Conservation (phyloP, 192 early-diverging fungal species). For the Coemansia sp. region DNA sequence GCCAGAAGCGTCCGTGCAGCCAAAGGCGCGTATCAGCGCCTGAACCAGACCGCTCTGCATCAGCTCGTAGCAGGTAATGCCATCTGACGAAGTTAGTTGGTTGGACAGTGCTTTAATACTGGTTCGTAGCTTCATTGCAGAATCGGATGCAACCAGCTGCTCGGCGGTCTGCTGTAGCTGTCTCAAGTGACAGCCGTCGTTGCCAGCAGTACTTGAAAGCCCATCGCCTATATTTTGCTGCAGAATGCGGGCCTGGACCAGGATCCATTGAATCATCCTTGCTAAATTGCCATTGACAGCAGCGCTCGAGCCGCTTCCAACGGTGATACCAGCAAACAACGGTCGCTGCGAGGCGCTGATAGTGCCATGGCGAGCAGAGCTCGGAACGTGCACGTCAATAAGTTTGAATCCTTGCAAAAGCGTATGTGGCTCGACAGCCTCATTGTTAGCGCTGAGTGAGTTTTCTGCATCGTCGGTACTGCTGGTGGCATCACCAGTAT, state of each 20-base stretch:
- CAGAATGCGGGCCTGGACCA: slow-evolving; percentile 16
- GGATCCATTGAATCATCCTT: slow-evolving; percentile 6
- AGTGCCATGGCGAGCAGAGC: not conserved
- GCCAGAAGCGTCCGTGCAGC: not conserved
- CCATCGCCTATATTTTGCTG: not conserved
- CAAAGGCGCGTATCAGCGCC: slow-evolving; percentile 19
- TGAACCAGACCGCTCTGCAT: slow-evolving; percentile 72
- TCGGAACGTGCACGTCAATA: slow-evolving; percentile 7
- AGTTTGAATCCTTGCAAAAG: slow-evolving; percentile 14
- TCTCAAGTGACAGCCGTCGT: not conserved
- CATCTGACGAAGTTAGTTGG: slow-evolving; percentile 18
- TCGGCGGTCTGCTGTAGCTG: slow-evolving; percentile 10
- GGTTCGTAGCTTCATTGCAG: not conserved
- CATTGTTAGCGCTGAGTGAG: not conserved
- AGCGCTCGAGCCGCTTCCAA: not conserved
- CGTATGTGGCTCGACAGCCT: not conserved
- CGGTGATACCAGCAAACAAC: not conserved
- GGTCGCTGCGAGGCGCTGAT: not conserved
- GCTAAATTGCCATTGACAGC: not conserved
- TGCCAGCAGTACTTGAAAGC: not conserved
- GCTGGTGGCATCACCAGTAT: not conserved
- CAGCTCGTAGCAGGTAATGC: slow-evolving; percentile 79
- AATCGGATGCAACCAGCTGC: not conserved
- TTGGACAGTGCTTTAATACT: slow-evolving; percentile 2
- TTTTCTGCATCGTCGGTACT: not conserved